A percentile compares a stretch with the other conserved stretches of the same genome.
phyloP scores from a whole-genome alignment of 495 filamentous ascomycete species.

The Thermothielavioides terrestris region DNA sequence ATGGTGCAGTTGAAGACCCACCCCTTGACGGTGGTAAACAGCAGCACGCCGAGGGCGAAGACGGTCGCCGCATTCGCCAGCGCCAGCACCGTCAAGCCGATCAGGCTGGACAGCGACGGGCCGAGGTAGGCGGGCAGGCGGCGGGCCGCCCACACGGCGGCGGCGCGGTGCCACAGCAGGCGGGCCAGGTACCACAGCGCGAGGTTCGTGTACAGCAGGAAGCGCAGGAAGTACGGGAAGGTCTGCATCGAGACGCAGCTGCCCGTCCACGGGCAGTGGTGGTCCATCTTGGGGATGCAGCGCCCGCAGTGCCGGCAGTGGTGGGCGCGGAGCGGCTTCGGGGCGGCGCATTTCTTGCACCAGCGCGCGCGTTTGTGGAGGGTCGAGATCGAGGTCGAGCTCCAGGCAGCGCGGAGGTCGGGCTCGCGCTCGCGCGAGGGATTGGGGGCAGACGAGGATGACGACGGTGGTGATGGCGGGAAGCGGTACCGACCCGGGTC shows the following conservation, averaged over 20 bases:
- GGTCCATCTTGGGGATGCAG: constrained; percentile 97
- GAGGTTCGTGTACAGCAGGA: constrained; percentile 67
- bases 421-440: constrained; percentile 12
- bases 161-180: constrained; percentile 52
- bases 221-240: constrained; percentile 83
- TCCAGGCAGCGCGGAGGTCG: constrained; percentile 10
- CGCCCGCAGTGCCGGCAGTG: constrained; percentile 83
- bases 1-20: constrained; percentile 54
- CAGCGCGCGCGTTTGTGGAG: constrained; percentile 39
- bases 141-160: constrained; percentile 56
- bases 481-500: constrained; percentile 59
- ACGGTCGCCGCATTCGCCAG: constrained; percentile 52
- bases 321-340: constrained; percentile 81
- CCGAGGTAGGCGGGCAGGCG: constrained; percentile 76
- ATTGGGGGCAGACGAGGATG: neutral
- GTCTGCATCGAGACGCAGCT: constrained; percentile 91
- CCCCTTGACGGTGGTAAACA: constrained; percentile 38
- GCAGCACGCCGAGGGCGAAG: constrained; percentile 57
- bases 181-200: constrained; percentile 53
- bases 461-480: constrained; percentile 19
- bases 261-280: constrained; percentile 93
- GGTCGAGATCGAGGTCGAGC: neutral
- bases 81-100: constrained; percentile 56
- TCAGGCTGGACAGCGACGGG: constrained; percentile 53
- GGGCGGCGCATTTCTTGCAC: constrained; percentile 79